Conservation (phyloP, 2,329 filamentous ascomycete genomes). For the Ploettnerulaceae sp. region DNA sequence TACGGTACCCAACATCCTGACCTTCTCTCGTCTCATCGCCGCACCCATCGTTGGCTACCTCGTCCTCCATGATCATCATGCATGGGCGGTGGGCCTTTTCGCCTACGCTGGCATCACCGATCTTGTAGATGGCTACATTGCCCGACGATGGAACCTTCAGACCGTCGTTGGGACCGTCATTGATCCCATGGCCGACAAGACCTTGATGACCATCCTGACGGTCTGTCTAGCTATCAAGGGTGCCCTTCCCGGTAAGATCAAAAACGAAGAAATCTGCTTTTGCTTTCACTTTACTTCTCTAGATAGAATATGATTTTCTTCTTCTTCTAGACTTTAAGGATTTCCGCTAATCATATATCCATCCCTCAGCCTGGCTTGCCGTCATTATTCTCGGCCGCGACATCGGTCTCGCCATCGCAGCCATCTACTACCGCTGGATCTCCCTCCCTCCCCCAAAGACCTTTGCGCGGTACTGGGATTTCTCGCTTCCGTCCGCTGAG, state of each 20-base stretch:
- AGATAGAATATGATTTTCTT: no score
- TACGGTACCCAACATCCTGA: slow-evolving; percentile 91
- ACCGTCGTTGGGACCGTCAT: slow-evolving; percentile 94
- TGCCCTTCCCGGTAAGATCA: slow-evolving; percentile 64
- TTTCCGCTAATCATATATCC: not conserved
- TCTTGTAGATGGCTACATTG: slow-evolving; percentile 90
- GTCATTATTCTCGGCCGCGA: slow-evolving; percentile 89
- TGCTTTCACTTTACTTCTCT: no score
- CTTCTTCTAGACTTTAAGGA: not conserved
- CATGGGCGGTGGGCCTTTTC: slow-evolving; percentile 78
- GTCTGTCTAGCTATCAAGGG: slow-evolving; percentile 81
- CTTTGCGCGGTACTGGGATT: slow-evolving; percentile 92
- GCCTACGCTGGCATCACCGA: slow-evolving; percentile 89
- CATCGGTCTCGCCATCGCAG: slow-evolving; percentile 73
- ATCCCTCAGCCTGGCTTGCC: slow-evolving; percentile 68
- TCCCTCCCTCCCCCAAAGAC: slow-evolving; percentile 92
- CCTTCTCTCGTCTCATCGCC: slow-evolving; percentile 75
- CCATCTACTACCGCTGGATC: slow-evolving; percentile 94
- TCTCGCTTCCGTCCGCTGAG: slow-evolving; percentile 82
- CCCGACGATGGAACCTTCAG: slow-evolving; percentile 77
- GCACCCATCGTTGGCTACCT: slow-evolving; percentile 86
- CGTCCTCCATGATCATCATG: slow-evolving; percentile 76
- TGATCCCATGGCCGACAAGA: slow-evolving; percentile 95
- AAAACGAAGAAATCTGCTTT: no score
- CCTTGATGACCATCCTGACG: slow-evolving; percentile 88